phyloP scores from a whole-genome alignment of 2,329 filamentous ascomycete genomes.

The Paraconiothyrium brasiliense region DNA sequence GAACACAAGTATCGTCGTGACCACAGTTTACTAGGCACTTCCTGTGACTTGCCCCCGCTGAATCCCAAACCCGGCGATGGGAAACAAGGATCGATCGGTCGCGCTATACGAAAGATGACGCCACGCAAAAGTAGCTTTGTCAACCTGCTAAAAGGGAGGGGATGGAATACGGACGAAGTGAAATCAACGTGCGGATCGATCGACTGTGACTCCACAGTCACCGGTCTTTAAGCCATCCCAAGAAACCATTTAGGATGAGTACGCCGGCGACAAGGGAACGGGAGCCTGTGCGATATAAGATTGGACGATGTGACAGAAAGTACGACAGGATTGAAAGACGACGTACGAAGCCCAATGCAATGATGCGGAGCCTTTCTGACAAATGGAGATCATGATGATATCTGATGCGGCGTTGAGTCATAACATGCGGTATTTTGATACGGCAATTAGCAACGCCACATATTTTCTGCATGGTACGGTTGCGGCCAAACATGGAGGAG shows the following conservation, averaged over 20 bases:
- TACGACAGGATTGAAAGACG: slow-evolving; percentile 4
- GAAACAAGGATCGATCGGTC: slow-evolving; percentile 37
- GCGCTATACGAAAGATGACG: slow-evolving; percentile 46
- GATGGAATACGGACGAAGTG: slow-evolving; percentile 36
- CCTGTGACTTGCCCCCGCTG: slow-evolving; percentile 25
- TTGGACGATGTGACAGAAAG: slow-evolving; percentile 12
- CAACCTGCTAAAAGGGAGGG: slow-evolving; percentile 46
- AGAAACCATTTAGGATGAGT: background rate
- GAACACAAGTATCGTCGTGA: slow-evolving; percentile 45
- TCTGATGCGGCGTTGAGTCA: background rate
- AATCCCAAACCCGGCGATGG: slow-evolving; percentile 35
- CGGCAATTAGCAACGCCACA: background rate
- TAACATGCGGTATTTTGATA: background rate
- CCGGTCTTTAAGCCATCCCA: background rate
- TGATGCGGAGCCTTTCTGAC: slow-evolving; percentile 15
- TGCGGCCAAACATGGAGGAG: background rate
- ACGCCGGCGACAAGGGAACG: background rate
- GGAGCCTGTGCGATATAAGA: background rate
- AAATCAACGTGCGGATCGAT: slow-evolving; percentile 16
- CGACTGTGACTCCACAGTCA: background rate
- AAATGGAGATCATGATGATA: slow-evolving; percentile 6
- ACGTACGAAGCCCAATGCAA: slow-evolving; percentile 1
- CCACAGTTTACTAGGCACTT: slow-evolving; percentile 35
- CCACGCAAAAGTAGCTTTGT: slow-evolving; percentile 47
- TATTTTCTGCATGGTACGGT: background rate